Base-by-base conservation (phyloP, 257 asterid species). In the Nyctanthes arbortristis region DNA sequence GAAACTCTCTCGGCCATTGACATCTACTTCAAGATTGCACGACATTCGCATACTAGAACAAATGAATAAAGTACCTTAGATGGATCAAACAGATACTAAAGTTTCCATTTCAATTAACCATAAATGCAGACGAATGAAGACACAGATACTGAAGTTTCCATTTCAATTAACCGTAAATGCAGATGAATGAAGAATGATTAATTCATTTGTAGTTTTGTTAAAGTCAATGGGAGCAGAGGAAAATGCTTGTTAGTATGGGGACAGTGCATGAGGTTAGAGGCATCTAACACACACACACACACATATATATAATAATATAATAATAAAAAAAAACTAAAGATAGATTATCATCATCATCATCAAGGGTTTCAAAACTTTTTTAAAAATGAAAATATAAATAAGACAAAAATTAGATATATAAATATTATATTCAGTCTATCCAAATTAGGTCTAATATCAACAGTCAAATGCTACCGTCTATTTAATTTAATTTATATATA, bases 1-100 rank as follows among this genome's bases (percentile, higher is more conserved):
- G 84, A 89, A 87, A 20, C 72, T 83, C 64, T 78, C 84, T 49
- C 83, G 85, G 72, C 94, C 88, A 78, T 87, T 85, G 69, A 85
- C 85, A 67, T 85, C 88, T 57, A 87, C 81, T 83, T 87, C 77
- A 80, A 89, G 87, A 74, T 75, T 65, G 67, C 83, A 58, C 72
- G 70, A 66, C 79, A 66, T 82, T 57, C 71, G 73, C 66, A 81
- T 61, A 24, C 52, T 65, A 27, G 57, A 45, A 35, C 24, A n/a
- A 12, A 40, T 22, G 31, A 30, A 36, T 35, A 6, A 27, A 34
- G 58, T 36, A 68, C 14, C 40, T 37, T 5, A 37, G 57, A 58
- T 56, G 25, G 47, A 37, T 56, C 6, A 18, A 58, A 34, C 3
- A 24, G 30, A 3, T 28, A 4, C 59, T 22, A 22, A 52, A 0